phyloP scores from a whole-genome alignment of 2,329 filamentous ascomycete species.

The Fusarium drepaniforme region DNA sequence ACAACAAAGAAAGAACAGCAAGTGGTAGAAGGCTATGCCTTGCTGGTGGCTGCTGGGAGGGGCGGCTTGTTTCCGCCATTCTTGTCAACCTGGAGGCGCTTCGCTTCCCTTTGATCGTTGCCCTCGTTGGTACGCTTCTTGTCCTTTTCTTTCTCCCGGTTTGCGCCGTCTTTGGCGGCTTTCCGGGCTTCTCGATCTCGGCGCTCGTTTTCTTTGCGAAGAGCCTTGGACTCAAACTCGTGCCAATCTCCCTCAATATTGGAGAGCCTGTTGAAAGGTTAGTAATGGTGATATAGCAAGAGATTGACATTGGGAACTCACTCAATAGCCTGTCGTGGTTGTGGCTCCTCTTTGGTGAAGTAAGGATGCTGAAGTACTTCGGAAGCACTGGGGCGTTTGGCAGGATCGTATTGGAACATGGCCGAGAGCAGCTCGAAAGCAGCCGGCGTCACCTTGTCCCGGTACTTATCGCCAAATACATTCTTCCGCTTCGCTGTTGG shows the following conservation, averaged over 20 bases:
- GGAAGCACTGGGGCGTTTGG: slow-evolving; percentile 83
- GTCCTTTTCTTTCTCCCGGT: slow-evolving; percentile 51
- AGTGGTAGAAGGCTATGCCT: slow-evolving; percentile 12
- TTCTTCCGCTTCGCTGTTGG: slow-evolving; percentile 80
- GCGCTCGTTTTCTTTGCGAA: slow-evolving; percentile 89
- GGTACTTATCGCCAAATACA: slow-evolving; percentile 86
- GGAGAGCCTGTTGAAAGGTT: slow-evolving; percentile 70
- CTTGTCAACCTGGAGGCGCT: slow-evolving; percentile 50
- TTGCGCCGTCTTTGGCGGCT: slow-evolving; percentile 53
- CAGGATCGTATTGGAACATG: slow-evolving; percentile 93
- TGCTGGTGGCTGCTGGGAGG: slow-evolving; percentile 19
- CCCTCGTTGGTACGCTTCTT: slow-evolving; percentile 55
- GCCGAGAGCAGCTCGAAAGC: slow-evolving; percentile 85
- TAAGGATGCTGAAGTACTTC: slow-evolving; percentile 90
- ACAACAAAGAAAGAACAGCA: neutral
- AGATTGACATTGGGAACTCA: slow-evolving; percentile 61
- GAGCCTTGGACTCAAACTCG: slow-evolving; percentile 96
- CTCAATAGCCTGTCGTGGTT: slow-evolving; percentile 83
- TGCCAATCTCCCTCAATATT: slow-evolving; percentile 95
- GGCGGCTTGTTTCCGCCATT: slow-evolving; percentile 29
- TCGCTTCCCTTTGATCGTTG: slow-evolving; percentile 49
- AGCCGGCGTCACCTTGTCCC: slow-evolving; percentile 79
- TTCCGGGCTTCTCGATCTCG: slow-evolving; percentile 66
- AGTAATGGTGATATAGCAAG: slow-evolving; percentile 35
- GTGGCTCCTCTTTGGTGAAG: slow-evolving; percentile 85